Base-by-base conservation (phyloP, 345 rosid genomes). In the Camelina sativa region DNA sequence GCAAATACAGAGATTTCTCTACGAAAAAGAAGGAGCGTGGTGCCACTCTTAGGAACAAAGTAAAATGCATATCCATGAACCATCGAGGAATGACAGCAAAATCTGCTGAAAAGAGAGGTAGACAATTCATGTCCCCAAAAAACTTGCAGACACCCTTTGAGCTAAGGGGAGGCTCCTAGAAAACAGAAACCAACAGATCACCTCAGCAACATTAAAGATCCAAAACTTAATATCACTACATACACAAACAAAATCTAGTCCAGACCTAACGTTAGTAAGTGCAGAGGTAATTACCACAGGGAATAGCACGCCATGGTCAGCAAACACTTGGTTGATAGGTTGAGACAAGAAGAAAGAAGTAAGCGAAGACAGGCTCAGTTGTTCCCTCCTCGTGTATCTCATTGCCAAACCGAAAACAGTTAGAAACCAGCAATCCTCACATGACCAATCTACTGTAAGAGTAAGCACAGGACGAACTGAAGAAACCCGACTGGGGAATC, bases 61-160 rank as follows among this genome's bases (percentile, higher is more conserved):
- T 53, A 8, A 40, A 34, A 72, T 92, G 92, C 83, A 95, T 80
- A 57, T 54, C 52, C 81, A 79, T 60, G 78, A 95, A 95, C 81
- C 84, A 90, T 19, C 48, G 59, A 51, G 97, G 96, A 78, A 90
- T 43, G 20, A 86, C 92, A 62, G 91, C 51, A 82, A 88, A 95
- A 74, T 90, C 93, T 74, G 85, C 80, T 23, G 84, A 82, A 80
- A 95, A 85, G 74, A 79, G 52, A 0, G 99, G 97, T 15, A 79
- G 63, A 71, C 41, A 52, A 53, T 80, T 70, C 69, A 72, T 32
- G 25, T 48, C 59, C 69, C 69, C 85, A 79, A 82, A 90, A 73
- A 92, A 66, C 85, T 77, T 86, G 93, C 96, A 91, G 65, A 84
- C 53, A 59, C 89, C 95, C 52, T 72, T 82, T 41, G 81, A 67